A percentile compares a stretch with the other conserved stretches of the same genome.
Conservation (phyloP, 495 filamentous ascomycete genomes). For the Aspergillus egyptiacus region DNA sequence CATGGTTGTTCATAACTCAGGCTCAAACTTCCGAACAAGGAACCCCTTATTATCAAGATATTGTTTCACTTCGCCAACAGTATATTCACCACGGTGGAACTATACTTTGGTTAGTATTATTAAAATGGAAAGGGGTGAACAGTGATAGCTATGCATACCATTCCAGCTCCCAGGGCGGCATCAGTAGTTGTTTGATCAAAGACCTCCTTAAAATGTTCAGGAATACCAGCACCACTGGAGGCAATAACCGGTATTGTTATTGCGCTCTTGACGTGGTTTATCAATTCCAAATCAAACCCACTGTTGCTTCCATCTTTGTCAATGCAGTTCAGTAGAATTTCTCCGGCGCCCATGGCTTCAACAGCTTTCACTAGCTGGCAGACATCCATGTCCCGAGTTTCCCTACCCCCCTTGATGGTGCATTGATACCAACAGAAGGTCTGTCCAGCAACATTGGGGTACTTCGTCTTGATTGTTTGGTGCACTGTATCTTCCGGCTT, state of each 20-base stretch:
- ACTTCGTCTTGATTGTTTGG: conserved; percentile 65
- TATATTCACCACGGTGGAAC: conserved; percentile 95
- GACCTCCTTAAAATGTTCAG: conserved; percentile 84
- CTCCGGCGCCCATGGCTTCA: conserved; percentile 92
- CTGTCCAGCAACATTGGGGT: conserved; percentile 70
- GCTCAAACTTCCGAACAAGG: conserved; percentile 69
- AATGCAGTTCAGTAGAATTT: conserved; percentile 94
- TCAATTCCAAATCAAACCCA: conserved; percentile 91
- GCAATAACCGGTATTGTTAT: conserved; percentile 92
- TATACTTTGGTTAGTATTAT: conserved; percentile 25
- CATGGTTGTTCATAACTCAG: conserved; percentile 24
- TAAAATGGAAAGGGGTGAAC: not conserved
- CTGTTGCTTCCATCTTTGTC: conserved; percentile 94
- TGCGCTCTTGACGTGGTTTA: conserved; percentile 75
- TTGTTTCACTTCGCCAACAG: conserved; percentile 90
- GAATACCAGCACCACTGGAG: conserved; percentile 86
- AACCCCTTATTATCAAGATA: conserved; percentile 63
- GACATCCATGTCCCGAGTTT: conserved; percentile 86
- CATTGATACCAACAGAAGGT: conserved; percentile 94
- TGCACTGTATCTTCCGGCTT: conserved; percentile 67
- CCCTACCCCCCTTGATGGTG: conserved; percentile 90
- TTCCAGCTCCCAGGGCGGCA: conserved; percentile 90
- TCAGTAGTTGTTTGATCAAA: conserved; percentile 81
- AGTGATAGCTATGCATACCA: conserved; percentile 49
- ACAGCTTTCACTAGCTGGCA: conserved; percentile 81